Evolutionary conservation across 164 flowering plant species (phyloP), one percentile per base, ranked within the genome.

Genomic region (Amborella trichopoda): DNA sequence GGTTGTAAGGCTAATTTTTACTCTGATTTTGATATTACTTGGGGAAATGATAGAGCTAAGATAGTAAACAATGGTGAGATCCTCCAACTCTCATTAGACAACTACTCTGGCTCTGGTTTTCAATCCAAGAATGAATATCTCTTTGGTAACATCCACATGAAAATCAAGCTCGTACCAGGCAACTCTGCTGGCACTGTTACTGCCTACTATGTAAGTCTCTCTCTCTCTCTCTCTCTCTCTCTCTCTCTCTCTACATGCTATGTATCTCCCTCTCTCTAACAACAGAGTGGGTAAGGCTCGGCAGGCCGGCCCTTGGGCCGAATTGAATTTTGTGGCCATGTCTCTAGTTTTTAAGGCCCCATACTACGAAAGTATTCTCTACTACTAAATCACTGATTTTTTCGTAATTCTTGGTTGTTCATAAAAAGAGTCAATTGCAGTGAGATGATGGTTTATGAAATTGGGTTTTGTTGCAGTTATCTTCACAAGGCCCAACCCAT

Each of bases 161-260:
- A 54, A 26, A n/a, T 54, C 6, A 54, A 54, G 20, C 26, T 54
- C 10, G 50, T 54, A 2, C 36, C 50, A 1, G 44, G 50, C 23
- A 53, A 54, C 44, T 54, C 58, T 23, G 58, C 58, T n/a, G 58
- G 58, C 33, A 54, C 50, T 1, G 58, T 54, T n/a, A 44, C 58
- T 2, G 39, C 58, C 28, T 54, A 44, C 36, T 54, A 54, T 37
- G 58, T 54, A 25, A 36, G 30, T 17, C 1, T 4, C 17, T 21
- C n/a, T n/a, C 19, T 21, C n/a, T 32, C 11, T 11, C 36, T n/a
- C 11, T 32, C n/a, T 32, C n/a, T n/a, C 1, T 32, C n/a, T 32
- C 11, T 32, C n/a, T 10, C n/a, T 32, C n/a, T 1, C 11, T 10
- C 11, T n/a, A 32, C 1, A 32, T 32, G 11, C n/a, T 5, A 37